A percentile compares a stretch with the other conserved stretches of the same genome.
Evolutionary conservation across 805 yeast genomes (phyloP).

Genomic region (Candida silvicultrix): DNA sequence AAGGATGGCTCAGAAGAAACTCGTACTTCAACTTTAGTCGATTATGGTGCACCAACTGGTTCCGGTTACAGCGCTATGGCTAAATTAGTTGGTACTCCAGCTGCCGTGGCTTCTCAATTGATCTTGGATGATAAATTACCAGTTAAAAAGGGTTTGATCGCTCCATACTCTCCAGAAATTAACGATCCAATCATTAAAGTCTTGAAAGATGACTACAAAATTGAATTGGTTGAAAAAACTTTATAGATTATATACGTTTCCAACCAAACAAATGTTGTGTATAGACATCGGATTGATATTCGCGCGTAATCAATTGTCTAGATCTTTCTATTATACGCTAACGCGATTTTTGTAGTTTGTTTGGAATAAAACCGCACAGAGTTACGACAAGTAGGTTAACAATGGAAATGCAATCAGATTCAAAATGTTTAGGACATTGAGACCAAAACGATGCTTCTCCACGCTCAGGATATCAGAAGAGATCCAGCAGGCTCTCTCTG

Average conservation of each 20-base stretch:
- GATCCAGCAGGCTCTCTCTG: slow-evolving; percentile 52
- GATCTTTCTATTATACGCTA: too few relatives aligned
- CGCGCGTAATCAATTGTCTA: too few relatives aligned
- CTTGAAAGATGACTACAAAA: slow-evolving; percentile 84
- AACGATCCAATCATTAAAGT: slow-evolving; percentile 88
- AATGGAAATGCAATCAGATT: too few relatives aligned
- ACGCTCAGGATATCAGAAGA: slow-evolving; percentile 34
- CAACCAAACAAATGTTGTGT: too few relatives aligned
- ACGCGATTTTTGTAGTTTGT: too few relatives aligned
- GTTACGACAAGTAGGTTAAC: too few relatives aligned
- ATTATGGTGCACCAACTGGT: slow-evolving; percentile 76
- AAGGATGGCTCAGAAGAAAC: slow-evolving; percentile 86
- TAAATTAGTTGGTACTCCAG: slow-evolving; percentile 95
- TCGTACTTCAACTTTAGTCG: slow-evolving; percentile 93
- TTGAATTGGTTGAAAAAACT: slow-evolving; percentile 85
- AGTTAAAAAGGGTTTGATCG: slow-evolving; percentile 76
- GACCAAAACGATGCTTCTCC: slow-evolving; percentile 2
- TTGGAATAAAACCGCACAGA: too few relatives aligned
- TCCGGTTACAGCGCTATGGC: slow-evolving; percentile 98
- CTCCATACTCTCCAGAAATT: slow-evolving; percentile 88
- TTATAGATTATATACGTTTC: slow-evolving; percentile 7
- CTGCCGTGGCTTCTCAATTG: slow-evolving; percentile 89
- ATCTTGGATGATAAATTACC: slow-evolving; percentile 71
- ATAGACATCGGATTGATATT: too few relatives aligned
- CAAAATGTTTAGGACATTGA: background rate